Evolutionary conservation across 441 rosid species (phyloP).

Genomic region (Kokia cookei): DNA sequence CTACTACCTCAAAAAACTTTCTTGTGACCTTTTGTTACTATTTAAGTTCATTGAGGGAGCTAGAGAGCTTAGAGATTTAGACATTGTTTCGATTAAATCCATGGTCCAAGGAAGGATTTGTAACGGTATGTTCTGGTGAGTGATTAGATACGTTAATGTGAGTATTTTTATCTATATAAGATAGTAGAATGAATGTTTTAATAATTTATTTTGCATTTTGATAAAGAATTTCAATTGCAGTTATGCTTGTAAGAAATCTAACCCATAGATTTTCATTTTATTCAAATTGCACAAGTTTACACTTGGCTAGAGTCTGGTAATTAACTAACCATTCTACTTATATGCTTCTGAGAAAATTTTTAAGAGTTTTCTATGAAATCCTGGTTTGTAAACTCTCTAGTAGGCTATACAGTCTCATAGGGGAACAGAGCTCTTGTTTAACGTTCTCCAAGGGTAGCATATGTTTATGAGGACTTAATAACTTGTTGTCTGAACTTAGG

Average conservation of each 20-base stretch:
- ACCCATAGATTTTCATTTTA: slow-evolving; percentile 2
- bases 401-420: slow-evolving; percentile 14
- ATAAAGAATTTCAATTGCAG: not conserved
- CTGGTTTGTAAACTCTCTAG: slow-evolving; percentile 40
- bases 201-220: not conserved
- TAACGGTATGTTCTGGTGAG: not conserved
- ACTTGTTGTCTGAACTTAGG: slow-evolving; percentile 1
- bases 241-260: not conserved
- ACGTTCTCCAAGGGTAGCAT: not conserved
- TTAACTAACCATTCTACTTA: slow-evolving; percentile 4
- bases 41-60: not conserved
- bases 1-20: not conserved
- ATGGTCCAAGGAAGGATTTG: not conserved
- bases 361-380: not conserved
- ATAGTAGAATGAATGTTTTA: not conserved
- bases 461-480: not conserved
- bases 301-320: slow-evolving; percentile 60
- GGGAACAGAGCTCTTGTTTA: not conserved
- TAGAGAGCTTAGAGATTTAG: not conserved
- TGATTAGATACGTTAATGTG: not conserved
- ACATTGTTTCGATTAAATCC: not conserved
- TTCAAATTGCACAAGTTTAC: slow-evolving; percentile 78
- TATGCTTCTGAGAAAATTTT: not conserved
- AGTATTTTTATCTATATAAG: not conserved
- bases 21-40: not conserved